phyloP scores from a whole-genome alignment of 257 asterid genomes.

The Solanum bulbocastanum region DNA sequence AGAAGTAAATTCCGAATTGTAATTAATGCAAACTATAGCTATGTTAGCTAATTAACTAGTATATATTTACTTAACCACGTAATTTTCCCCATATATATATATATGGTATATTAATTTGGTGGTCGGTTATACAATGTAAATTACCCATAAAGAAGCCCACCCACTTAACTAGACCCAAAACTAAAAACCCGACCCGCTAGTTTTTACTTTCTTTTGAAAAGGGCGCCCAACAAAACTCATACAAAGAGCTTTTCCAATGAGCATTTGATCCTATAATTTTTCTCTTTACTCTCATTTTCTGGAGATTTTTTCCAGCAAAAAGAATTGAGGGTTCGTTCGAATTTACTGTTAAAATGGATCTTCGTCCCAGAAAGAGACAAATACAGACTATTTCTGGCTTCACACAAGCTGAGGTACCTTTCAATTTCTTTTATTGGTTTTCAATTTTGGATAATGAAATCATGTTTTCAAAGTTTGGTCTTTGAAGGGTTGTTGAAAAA shows the following conservation, averaged over 20 bases:
- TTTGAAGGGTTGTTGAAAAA: background rate
- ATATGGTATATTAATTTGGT: too few species aligned
- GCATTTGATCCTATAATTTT: background rate
- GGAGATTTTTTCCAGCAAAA: background rate
- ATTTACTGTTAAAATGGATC: background rate
- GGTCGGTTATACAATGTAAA: background rate
- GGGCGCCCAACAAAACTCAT: background rate
- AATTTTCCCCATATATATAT: too few species aligned
- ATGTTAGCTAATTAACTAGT: too few species aligned
- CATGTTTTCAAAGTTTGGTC: background rate
- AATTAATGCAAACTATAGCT: too few species aligned
- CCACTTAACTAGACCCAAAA: background rate
- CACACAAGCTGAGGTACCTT: background rate
- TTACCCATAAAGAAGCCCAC: background rate
- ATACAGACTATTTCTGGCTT: background rate
- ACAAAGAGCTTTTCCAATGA: background rate
- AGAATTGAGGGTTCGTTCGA: background rate
- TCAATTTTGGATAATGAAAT: background rate
- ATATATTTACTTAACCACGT: too few species aligned
- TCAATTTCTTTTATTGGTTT: background rate
- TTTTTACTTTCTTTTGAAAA: background rate
- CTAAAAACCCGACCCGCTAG: background rate
- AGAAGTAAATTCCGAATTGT: too few species aligned
- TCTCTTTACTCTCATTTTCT: background rate
- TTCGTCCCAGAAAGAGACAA: background rate